A percentile compares a stretch with the other conserved stretches of the same genome.
Evolutionary conservation across 2,329 filamentous ascomycete species (phyloP).

Genomic region (Exophiala calicioides): DNA sequence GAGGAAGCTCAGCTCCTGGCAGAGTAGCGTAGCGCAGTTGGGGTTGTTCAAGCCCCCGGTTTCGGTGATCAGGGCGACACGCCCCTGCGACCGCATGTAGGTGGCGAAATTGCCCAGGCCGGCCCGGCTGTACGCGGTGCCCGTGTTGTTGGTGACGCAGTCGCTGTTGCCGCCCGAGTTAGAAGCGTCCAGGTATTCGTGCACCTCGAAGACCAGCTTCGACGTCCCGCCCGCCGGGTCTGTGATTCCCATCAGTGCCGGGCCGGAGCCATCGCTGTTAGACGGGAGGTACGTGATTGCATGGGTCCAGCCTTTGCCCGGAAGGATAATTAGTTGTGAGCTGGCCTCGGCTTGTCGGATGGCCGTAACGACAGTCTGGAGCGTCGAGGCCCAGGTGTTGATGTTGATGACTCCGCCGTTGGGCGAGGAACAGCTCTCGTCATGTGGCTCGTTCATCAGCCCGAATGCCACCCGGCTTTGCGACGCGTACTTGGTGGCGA

Average conservation of each 20-base stretch:
- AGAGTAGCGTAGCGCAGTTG: conserved; percentile 38
- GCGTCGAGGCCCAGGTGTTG: conserved; percentile 58
- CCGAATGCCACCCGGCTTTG: conserved; percentile 62
- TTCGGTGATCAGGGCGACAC: conserved; percentile 56
- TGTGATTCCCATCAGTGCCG: conserved; percentile 54
- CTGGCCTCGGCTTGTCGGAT: conserved; percentile 67
- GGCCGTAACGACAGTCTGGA: conserved; percentile 64
- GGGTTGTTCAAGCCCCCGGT: conserved; percentile 45
- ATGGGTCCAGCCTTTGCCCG: conserved; percentile 59
- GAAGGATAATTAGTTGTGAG: conserved; percentile 63
- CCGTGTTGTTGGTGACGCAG: conserved; percentile 57
- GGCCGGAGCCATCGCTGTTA: conserved; percentile 50
- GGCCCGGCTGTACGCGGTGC: conserved; percentile 32
- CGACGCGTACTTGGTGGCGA: conserved; percentile 60
- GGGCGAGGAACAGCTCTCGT: conserved; percentile 32
- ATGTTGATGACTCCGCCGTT: conserved; percentile 47
- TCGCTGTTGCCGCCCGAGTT: conserved; percentile 55
- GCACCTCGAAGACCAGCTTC: conserved; percentile 60
- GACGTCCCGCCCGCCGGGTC: conserved; percentile 62
- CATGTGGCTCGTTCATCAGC: conserved; percentile 71
- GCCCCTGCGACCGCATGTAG: conserved; percentile 50
- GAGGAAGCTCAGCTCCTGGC: conserved; percentile 36
- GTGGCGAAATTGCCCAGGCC: conserved; percentile 49
- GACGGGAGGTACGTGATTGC: conserved; percentile 48
- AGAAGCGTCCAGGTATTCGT: conserved; percentile 63